Evolutionary conservation across 2,329 filamentous ascomycete species (phyloP).

Genomic region (Fusarium circinatum): DNA sequence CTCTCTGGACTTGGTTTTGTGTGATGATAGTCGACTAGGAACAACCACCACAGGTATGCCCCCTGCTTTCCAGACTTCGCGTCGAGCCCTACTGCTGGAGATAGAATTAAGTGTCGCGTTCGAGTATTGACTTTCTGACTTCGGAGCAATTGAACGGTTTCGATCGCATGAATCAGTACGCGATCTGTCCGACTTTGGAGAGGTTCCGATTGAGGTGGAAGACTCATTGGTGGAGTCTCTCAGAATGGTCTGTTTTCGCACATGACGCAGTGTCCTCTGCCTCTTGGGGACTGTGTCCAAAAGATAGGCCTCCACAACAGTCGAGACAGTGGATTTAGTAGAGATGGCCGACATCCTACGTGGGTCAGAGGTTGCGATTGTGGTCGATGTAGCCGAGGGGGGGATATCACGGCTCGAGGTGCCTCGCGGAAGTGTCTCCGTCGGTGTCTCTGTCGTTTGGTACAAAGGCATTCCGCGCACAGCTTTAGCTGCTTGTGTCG

Average conservation of each 20-base stretch:
- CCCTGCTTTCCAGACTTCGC: slow-evolving; percentile 67
- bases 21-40: slow-evolving; percentile 66
- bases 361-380: slow-evolving; percentile 55
- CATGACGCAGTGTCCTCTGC: slow-evolving; percentile 68
- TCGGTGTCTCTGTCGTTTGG: slow-evolving; percentile 49
- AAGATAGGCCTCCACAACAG: slow-evolving; percentile 67
- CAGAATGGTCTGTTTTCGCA: slow-evolving; percentile 64
- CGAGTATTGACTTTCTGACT: slow-evolving; percentile 62
- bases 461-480: slow-evolving; percentile 59
- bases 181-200: slow-evolving; percentile 23
- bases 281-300: slow-evolving; percentile 60
- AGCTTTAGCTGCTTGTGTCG: slow-evolving; percentile 63
- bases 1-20: slow-evolving; percentile 61
- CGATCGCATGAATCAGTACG: slow-evolving; percentile 44
- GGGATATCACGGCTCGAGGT: slow-evolving; percentile 41
- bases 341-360: slow-evolving; percentile 65
- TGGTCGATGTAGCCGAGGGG: slow-evolving; percentile 49
- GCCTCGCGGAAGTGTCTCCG: slow-evolving; percentile 40
- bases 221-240: slow-evolving; percentile 54
- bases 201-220: slow-evolving; percentile 18
- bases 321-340: slow-evolving; percentile 64
- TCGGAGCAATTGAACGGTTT: slow-evolving; percentile 44
- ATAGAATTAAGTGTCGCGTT: slow-evolving; percentile 60
- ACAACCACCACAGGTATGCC: slow-evolving; percentile 72
- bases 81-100: slow-evolving; percentile 65